Evolutionary conservation across 2,329 filamentous ascomycete genomes (phyloP).

Genomic region (Anthostomella pinea): DNA sequence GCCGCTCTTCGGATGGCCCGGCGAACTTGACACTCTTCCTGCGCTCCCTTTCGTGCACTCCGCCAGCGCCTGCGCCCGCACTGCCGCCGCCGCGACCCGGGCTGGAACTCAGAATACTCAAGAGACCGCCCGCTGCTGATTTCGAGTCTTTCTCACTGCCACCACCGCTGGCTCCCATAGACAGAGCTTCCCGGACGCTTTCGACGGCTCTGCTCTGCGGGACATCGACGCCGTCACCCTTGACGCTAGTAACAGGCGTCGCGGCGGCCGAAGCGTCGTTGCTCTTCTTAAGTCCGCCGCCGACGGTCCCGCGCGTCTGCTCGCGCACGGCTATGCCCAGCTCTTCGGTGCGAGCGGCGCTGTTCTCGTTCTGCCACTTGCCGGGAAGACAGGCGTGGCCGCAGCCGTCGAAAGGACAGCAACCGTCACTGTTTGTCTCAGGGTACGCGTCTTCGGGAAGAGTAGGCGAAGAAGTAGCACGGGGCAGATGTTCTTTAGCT

Average conservation of each 20-base stretch:
- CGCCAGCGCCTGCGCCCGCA: constrained; percentile 13
- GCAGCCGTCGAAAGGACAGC: constrained; percentile 63
- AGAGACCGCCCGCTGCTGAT: constrained; percentile 31
- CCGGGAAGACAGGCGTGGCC: constrained; percentile 62
- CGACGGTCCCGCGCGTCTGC: constrained; percentile 30
- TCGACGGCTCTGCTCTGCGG: constrained; percentile 60
- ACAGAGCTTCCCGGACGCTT: constrained; percentile 53
- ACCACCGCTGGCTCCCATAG: constrained; percentile 22
- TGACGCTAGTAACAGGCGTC: constrained; percentile 30
- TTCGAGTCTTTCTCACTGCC: constrained; percentile 13
- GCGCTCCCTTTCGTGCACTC: constrained; percentile 47
- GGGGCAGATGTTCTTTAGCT: constrained; percentile 1
- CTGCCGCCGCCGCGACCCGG: constrained; percentile 35
- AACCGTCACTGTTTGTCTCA: constrained; percentile 50
- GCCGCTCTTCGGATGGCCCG: constrained; percentile 36
- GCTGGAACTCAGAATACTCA: constrained; percentile 53
- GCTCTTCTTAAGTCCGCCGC: constrained; percentile 15
- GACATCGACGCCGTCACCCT: constrained; percentile 53
- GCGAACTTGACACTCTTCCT: constrained; percentile 65
- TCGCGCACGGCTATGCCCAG: constrained; percentile 47
- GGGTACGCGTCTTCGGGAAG: constrained; percentile 27
- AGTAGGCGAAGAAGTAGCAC: constrained; percentile 4
- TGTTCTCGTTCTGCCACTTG: constrained; percentile 49
- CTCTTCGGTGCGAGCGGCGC: constrained; percentile 48
- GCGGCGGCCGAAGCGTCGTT: constrained; percentile 12